These are phyloP conservation scores for Zychaea mexicana DNA, from an alignment of 371 early-diverging fungal genomes.

Conservation along the genomic window DNA sequence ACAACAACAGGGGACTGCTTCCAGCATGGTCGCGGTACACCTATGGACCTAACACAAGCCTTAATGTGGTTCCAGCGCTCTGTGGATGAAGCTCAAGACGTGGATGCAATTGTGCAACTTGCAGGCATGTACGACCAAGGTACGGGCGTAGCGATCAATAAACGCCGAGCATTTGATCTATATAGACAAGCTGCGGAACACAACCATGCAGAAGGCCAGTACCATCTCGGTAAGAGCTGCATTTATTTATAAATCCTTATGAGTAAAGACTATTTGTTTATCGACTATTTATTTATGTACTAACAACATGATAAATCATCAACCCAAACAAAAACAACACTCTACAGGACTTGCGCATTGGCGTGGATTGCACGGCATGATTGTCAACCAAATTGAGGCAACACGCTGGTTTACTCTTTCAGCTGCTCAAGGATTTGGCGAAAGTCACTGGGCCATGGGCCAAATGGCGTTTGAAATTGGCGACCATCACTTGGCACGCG, in stretches of 20 bases:
- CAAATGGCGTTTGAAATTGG: constrained; percentile 34
- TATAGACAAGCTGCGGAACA: constrained; percentile 25
- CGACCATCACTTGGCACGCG: constrained; percentile 30
- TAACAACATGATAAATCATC: neutral
- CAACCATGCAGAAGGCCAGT: constrained; percentile 44
- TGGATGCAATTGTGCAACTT: constrained; percentile 30
- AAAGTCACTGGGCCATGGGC: constrained; percentile 39
- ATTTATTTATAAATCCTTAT: neutral
- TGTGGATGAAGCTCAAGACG: constrained; percentile 25
- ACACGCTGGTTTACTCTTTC: constrained; percentile 36
- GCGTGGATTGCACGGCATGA: constrained; percentile 27
- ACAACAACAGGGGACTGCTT: constrained; percentile 24
- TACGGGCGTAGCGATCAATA: constrained; percentile 7
- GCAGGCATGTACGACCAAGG: constrained; percentile 32
- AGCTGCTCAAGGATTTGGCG: constrained; percentile 30
- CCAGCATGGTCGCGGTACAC: constrained; percentile 31
- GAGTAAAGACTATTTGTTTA: neutral
- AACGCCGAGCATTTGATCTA: constrained; percentile 15
- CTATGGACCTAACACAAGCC: constrained; percentile 20
- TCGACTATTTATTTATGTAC: neutral
- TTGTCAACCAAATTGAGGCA: constrained; percentile 24
- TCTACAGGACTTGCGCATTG: constrained; percentile 23
- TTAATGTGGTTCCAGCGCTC: constrained; percentile 29
- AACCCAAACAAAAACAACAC: neutral
- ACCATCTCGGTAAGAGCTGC: constrained; percentile 27